Percentiles rank a stretch among this genome's conserved stretches.
phyloP scores from a whole-genome alignment of 192 early-diverging fungal genomes.

The Coemansia sp. region DNA sequence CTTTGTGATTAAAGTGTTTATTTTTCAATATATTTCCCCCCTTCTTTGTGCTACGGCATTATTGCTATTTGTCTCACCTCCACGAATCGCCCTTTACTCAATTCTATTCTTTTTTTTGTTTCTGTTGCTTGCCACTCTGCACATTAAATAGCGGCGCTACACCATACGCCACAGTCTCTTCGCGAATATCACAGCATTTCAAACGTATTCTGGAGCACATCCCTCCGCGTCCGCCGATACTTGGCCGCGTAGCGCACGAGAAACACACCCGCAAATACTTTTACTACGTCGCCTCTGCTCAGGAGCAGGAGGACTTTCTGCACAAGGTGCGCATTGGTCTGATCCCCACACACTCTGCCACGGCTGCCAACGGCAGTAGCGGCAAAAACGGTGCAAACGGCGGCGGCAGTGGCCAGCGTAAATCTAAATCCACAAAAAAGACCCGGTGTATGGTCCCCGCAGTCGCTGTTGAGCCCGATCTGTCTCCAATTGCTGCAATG shows the following conservation, averaged over 20 bases:
- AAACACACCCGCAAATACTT: constrained; percentile 70
- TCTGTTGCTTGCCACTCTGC: background rate
- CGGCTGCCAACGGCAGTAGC: constrained; percentile 9
- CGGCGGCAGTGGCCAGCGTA: constrained; percentile 7
- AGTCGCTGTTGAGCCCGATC: constrained; percentile 43
- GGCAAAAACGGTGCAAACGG: background rate
- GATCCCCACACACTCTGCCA: constrained; percentile 30
- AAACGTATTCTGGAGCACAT: constrained; percentile 75
- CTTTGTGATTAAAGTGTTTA: too few relatives aligned
- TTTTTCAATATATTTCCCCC: too few relatives aligned
- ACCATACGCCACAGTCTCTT: constrained; percentile 86
- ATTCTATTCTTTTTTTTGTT: background rate
- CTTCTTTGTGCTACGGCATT: too few relatives aligned
- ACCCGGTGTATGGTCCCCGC: constrained; percentile 49
- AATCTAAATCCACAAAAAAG: constrained; percentile 27
- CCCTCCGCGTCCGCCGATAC: constrained; percentile 69
- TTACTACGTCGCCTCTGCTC: constrained; percentile 68
- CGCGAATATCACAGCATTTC: constrained; percentile 87
- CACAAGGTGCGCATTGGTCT: constrained; percentile 40
- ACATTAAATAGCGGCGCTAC: constrained; percentile 70
- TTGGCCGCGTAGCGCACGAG: constrained; percentile 70
- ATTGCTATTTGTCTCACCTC: too few relatives aligned
- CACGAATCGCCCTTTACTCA: background rate
- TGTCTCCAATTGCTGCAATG: constrained; percentile 11
- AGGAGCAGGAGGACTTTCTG: constrained; percentile 47